Evolutionary conservation across 192 early-diverging fungal species (phyloP).

Genomic region (Spizellomyces punctatus): DNA sequence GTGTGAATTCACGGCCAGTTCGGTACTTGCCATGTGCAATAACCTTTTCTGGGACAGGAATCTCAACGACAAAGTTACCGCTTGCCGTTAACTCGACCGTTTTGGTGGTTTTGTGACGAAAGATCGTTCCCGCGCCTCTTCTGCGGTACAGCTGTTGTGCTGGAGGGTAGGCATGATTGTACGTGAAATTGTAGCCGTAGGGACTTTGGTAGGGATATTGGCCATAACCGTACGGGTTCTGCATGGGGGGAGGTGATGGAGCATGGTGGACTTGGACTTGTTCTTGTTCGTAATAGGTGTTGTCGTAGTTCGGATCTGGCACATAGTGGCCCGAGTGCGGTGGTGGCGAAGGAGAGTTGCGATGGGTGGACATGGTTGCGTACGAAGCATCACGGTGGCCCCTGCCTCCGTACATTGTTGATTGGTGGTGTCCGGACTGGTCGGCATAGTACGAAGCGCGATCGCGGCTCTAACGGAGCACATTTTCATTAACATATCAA

Average conservation of each 20-base stretch:
- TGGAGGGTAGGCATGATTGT: constrained; percentile 21
- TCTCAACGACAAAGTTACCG: constrained; percentile 52
- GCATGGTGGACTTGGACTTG: neutral
- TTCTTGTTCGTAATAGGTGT: neutral
- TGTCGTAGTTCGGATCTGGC: neutral
- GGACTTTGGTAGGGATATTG: constrained; percentile 14
- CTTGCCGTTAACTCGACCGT: constrained; percentile 45
- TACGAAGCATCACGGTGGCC: too few species aligned
- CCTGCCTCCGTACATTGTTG: too few species aligned
- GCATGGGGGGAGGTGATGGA: neutral
- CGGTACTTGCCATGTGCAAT: constrained; percentile 29
- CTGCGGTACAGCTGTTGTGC: constrained; percentile 4
- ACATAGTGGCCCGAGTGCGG: neutral
- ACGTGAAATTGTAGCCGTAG: constrained; percentile 21
- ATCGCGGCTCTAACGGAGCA: neutral
- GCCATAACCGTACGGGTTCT: neutral
- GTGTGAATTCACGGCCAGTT: constrained; percentile 45
- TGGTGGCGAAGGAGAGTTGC: neutral
- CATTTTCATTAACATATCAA: neutral
- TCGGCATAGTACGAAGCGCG: neutral
- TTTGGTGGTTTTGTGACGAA: constrained; percentile 52
- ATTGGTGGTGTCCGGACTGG: neutral
- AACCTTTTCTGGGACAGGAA: constrained; percentile 51
- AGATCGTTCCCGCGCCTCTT: constrained; percentile 28
- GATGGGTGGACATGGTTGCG: neutral